Evolutionary conservation across 2,329 filamentous ascomycete species (phyloP).

Genomic region (Fusarium humuli): DNA sequence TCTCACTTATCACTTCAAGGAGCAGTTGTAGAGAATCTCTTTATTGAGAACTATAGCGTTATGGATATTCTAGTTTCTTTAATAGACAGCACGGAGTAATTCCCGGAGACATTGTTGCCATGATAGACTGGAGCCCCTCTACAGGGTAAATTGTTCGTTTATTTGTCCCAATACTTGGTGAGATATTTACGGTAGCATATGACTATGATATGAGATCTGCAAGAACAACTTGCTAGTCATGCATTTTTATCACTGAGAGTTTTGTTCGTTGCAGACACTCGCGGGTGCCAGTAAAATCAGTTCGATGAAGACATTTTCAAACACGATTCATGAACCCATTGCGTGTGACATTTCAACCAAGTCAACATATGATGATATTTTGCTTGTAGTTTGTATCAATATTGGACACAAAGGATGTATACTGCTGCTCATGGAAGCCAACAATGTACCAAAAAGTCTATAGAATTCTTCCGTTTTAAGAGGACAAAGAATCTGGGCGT

Average conservation of each 20-base stretch:
- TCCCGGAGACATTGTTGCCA: conserved; percentile 44
- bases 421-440: not conserved
- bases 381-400: not conserved
- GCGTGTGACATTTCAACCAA: not conserved
- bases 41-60: conserved; percentile 4
- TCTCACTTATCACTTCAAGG: not conserved
- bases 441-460: not conserved
- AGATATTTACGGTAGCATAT: conserved; percentile 8
- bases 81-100: conserved; percentile 46
- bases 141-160: conserved; percentile 37
- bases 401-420: not conserved
- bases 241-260: not conserved
- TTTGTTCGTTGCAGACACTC: not conserved
- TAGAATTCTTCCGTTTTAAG: not conserved
- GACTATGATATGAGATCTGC: conserved; percentile 4
- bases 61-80: conserved; percentile 21
- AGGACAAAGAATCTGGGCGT: not conserved
- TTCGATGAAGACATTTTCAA: not conserved
- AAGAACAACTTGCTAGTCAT: not conserved
- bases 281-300: not conserved
- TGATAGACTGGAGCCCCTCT: conserved; percentile 31
- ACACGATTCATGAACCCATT: not conserved
- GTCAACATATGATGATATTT: not conserved
- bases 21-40: conserved; percentile 9
- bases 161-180: not conserved